Conservation (phyloP, 371 early-diverging fungal genomes). For the Mucor sp. region DNA sequence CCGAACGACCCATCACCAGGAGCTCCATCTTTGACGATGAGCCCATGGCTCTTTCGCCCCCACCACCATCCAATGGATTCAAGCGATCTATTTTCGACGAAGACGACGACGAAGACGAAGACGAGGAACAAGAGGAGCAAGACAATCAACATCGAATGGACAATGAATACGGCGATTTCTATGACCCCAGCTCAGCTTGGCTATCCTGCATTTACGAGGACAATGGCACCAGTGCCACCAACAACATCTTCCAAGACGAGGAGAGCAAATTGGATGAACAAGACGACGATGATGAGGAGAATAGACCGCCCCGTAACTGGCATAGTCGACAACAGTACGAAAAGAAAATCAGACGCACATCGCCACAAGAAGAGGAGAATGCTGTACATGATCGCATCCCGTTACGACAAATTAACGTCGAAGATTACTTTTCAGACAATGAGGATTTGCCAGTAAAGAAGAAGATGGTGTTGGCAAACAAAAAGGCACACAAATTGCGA, state of each 20-base stretch:
- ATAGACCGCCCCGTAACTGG: slow-evolving; percentile 10
- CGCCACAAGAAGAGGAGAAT: slow-evolving; percentile 1
- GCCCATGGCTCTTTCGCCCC: background rate
- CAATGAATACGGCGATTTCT: background rate
- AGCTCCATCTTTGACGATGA: slow-evolving; percentile 16
- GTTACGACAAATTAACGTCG: slow-evolving; percentile 15
- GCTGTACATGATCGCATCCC: slow-evolving; percentile 13
- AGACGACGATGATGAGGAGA: slow-evolving; percentile 9
- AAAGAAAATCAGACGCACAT: slow-evolving; percentile 4
- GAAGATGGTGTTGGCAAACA: background rate
- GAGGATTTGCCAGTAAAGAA: slow-evolving; percentile 11
- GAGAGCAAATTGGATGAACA: background rate
- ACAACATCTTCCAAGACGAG: background rate
- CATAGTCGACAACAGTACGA: background rate
- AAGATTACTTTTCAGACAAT: slow-evolving; percentile 14
- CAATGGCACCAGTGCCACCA: background rate
- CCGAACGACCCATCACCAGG: background rate
- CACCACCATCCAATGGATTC: background rate
- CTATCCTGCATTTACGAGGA: slow-evolving; percentile 6
- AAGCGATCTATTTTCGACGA: background rate
- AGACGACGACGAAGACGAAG: background rate
- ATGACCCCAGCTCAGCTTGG: slow-evolving; percentile 11
- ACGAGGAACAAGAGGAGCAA: background rate
- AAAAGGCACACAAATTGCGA: slow-evolving; percentile 8
- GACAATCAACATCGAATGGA: background rate